These are phyloP conservation scores for Aspergillus puulaauensis DNA, from an alignment of 2,329 filamentous ascomycete genomes.

Conservation along the genomic window DNA sequence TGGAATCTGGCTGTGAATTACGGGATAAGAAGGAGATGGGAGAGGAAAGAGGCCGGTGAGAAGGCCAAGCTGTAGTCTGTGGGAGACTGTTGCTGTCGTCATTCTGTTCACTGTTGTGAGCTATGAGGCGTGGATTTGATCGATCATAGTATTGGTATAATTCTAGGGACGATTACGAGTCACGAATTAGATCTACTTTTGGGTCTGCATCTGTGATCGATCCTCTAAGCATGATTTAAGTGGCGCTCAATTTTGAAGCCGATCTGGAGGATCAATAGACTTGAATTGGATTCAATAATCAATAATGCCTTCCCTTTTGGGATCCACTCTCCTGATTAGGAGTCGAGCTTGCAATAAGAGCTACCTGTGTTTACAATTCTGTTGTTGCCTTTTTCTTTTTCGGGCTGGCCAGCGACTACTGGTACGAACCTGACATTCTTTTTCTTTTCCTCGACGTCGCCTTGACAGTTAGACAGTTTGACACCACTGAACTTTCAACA, in stretches of 20 bases:
- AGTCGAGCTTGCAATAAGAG: not conserved
- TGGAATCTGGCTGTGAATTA: conserved; percentile 75
- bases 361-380: not conserved
- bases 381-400: not conserved
- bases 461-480: no score
- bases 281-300: conserved; percentile 7
- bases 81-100: not conserved
- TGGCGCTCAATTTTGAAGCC: not conserved
- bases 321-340: not conserved
- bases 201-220: not conserved
- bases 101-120: not conserved
- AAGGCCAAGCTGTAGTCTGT: conserved; percentile 58
- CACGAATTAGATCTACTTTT: no score
- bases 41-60: conserved; percentile 56
- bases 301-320: conserved; percentile 4
- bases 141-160: not conserved
- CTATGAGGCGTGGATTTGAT: not conserved
- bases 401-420: not conserved
- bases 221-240: not conserved
- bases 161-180: no score
- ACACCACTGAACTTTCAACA: not conserved
- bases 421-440: not conserved
- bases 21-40: conserved; percentile 70
- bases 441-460: not conserved
- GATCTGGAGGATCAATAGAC: conserved; percentile 7